Evolutionary conservation across 148 eudicot genomes (phyloP), one percentile per base, ranked within the genome.

Genomic region (Chenopodium album): DNA sequence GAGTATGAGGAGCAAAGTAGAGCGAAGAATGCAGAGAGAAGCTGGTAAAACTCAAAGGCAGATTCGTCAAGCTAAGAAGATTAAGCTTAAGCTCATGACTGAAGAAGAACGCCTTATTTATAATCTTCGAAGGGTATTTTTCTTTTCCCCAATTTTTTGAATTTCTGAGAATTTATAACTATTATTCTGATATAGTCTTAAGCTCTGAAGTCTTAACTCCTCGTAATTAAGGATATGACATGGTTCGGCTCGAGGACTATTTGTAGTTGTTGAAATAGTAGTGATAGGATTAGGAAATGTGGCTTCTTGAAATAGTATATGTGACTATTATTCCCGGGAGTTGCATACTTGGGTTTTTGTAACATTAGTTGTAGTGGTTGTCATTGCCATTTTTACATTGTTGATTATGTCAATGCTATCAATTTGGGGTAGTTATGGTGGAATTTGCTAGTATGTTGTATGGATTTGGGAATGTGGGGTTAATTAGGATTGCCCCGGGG

Each of bases 1-100:
- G 85, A 92, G 93, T 81, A 94, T 94, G 94, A 92, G 97, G 79
- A 92, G 99, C 75, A 96, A 85, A 88, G 98, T 96, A 48, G 99
- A 92, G 92, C 82, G 77, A 50, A 85, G 98, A 76, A 91, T 96
- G 94, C 92, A 86, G 71, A 91, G 87, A 80, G 99, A 97, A 78
- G 89, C 99, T 4, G 95, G 99, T 0, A 97, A 92, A 87, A 92
- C 97, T 78, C 92, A 88, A 28, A 87, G 91, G 70, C 97, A 97
- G 85, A 90, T 94, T 48, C 86, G 99, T 44, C 87, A 94, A 68
- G 95, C 95, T 8, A 90, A 91, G 81, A 92, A 92, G 74, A 81
- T 97, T 81, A 89, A 85, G 82, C 85, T 89, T 79, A 97, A 97
- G 86, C 83, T 97, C 85, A 97, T 97, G 99, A 94, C 99, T 56